phyloP scores from a whole-genome alignment of 805 yeast genomes.

The Saccharomycopsis fermentans region DNA sequence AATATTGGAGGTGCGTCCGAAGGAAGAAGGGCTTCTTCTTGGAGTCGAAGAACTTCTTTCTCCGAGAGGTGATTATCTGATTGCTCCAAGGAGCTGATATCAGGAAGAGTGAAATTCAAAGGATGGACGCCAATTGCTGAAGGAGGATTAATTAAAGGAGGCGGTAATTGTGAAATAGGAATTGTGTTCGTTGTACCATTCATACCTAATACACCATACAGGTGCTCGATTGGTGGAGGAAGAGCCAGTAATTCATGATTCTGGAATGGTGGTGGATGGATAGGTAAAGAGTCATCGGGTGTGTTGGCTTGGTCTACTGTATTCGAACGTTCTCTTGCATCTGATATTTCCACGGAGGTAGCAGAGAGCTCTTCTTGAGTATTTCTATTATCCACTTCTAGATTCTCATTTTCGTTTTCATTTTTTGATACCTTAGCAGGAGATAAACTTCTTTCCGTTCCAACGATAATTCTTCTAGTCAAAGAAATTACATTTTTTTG shows the following conservation, averaged over 20 bases:
- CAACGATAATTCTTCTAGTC: conserved; percentile 70
- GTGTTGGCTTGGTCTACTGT: conserved; percentile 7
- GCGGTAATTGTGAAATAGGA: conserved; percentile 5
- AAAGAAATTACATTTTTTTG: conserved; percentile 71
- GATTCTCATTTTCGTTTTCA: neutral
- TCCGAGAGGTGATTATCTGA: conserved; percentile 31
- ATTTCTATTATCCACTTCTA: neutral
- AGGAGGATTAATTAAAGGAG: conserved; percentile 5
- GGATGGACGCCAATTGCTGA: neutral
- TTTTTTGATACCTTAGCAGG: neutral
- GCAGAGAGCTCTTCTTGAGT: neutral
- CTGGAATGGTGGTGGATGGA: neutral
- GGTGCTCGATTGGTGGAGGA: neutral
- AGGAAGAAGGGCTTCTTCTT: conserved; percentile 54
- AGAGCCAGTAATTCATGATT: neutral
- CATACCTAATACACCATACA: neutral
- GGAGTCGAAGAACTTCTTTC: conserved; percentile 43
- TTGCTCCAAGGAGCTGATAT: neutral
- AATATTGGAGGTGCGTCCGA: conserved; percentile 35
- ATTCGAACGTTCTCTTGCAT: neutral
- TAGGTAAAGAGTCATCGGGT: neutral
- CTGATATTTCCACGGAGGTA: neutral
- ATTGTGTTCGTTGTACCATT: conserved; percentile 1
- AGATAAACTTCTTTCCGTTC: conserved; percentile 48
- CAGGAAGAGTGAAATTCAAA: neutral